Evolutionary conservation across 441 rosid species (phyloP), one percentile per base, ranked within the genome.

Genomic region (Erodium texanum): DNA sequence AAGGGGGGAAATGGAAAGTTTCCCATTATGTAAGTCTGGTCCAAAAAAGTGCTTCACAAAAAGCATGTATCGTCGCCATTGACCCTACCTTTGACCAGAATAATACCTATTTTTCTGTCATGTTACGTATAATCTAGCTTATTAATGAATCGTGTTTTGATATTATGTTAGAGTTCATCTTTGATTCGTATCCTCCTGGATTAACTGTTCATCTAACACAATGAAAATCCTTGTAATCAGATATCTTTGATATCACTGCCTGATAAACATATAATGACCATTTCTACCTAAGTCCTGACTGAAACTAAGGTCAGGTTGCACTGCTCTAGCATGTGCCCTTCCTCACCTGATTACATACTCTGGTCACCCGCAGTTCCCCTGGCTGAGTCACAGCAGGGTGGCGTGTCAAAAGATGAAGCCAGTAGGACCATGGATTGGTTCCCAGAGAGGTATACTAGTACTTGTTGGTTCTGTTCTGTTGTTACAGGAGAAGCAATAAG

Each of bases 401-500:
- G 14, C n/a, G 59, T 52, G 59, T 52, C 59, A 52, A 52, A 18
- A 16, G 4, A 52, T 50, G 56, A n/a, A 50, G 7, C 20, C 7
- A 50, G 56, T n/a, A 50, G 56, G 56, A 50, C 59, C 59, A 52
- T 16, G 14, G 20, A 52, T 52, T 18, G 59, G 59, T 52, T 52
- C 59, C 59, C 59, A 52, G 22, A 52, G 59, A 52, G 59, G 59
- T 52, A 22, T n/a, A n/a, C 16, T 2, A 2, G n/a, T 11, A 43
- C 52, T 43, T 14, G 52, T 43, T 43, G 52, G 48, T 41, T 43
- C 16, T 2, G 16, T 45, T 45, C 15, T 43, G 18, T 14, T 48
- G 20, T 16, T 4, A 52, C n/a, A 52, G 59, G 22, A n/a, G 59
- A 52, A 52, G 59, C 59, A 52, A 5, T 52, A 16, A n/a, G 20